Evolutionary conservation across 1,139 yeast genomes (phyloP), one percentile per base, ranked within the genome.

Genomic region (Geotrichum reessii): DNA sequence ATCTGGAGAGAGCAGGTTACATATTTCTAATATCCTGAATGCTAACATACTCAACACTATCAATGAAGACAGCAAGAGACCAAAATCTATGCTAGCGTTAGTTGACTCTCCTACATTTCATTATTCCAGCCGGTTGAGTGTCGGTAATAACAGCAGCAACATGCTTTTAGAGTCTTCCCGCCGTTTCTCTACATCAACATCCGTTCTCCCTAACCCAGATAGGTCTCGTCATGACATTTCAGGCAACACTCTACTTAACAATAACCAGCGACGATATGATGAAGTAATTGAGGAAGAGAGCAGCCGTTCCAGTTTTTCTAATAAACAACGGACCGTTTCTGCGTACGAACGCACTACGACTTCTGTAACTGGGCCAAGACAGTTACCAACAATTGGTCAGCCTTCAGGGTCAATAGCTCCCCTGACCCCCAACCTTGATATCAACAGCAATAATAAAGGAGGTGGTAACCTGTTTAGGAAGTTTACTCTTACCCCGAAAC

Each of bases 401-500:
- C 44, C n/a, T n/a, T n/a, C n/a, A n/a, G n/a, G 2, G n/a, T 37
- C 21, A 37, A 1, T 37, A 17, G 17, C 40, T n/a, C 17, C 44
- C 7, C 44, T n/a, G 17, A 48, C 33, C 22, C 42, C 53, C 7
- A 54, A 19, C 21, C 19, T 19, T 37, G 40, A n/a, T 11, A 12
- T 12, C n/a, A 12, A 12, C 40, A 33, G 31, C 40, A 33, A 14
- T 11, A 22, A 46, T 25, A 42, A 44, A n/a, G 37, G 57, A 19
- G 57, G 60, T 11, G 17, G 47, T 19, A 42, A 31, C 42, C 40
- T 59, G 40, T 47, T 59, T 21, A 28, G 59, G 12, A 55, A 53
- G 25, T 53, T 58, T 21, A 31, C 58, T 17, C 53, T 55, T 19
- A 50, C 51, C 11, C 61, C 61, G 9, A 59, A 59, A 28, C 55